Evolutionary conservation across 805 yeast genomes (phyloP), one percentile per base, ranked within the genome.

Genomic region (Yamadazyma takamatsuzukensis): DNA sequence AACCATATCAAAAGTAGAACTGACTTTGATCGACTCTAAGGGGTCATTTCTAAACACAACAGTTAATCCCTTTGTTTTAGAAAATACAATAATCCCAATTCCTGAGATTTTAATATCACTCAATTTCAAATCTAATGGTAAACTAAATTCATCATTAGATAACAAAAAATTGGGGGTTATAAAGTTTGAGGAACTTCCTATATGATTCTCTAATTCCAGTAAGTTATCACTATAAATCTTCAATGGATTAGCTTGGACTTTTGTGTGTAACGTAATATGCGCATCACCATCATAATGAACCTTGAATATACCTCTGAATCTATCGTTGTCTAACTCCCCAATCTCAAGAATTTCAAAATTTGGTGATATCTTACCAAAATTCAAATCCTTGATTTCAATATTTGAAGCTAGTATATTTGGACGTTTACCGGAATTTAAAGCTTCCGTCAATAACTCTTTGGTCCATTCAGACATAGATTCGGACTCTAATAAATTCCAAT

Each of bases 1-100:
- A 27, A 87, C 82, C 25, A 79, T 76, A 59, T 87, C 95, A 56
- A 87, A 87, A n/a, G 95, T 81, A 4, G 94, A 83, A 41, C 80
- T 76, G 10, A 87, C 94, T 46, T 78, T 79, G 41, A 87, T 86
- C 14, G 80, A 74, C 45, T 86, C 95, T 35, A 87, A 66, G 0
- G 96, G 96, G 56, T 87, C 96, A 56, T 87, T 87, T 46, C 89
- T 74, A 61, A 87, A 87, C 18, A 87, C 96, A 25, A 87, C 63
- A 0, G 96, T 87, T 36, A 87, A 68, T 1, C 96, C 96, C 49
- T 85, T 85, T 3, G 83, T 70, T 48, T 83, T 80, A 18, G 83
- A 76, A 53, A 83, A 87, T 3, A 87, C 96, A 40, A 86, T 77
- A 33, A 87, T 82, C 15, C 89, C 87, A 38, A 88, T 87, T 1